Base-by-base conservation (phyloP, 2,329 filamentous ascomycete genomes). In the Hymenoscyphus fraxineus region DNA sequence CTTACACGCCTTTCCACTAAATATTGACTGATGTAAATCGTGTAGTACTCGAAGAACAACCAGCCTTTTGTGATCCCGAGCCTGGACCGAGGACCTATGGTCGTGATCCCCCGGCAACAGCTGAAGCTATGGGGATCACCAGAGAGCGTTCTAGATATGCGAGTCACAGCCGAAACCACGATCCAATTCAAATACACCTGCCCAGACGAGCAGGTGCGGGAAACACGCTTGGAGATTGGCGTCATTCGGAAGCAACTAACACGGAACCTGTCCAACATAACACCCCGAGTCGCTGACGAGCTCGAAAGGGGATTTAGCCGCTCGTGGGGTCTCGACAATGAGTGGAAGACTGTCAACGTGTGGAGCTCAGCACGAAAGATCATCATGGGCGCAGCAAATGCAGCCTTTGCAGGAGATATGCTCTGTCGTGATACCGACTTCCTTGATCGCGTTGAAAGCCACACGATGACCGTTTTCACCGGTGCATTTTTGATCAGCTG, bases 231-330 rank as follows among this genome's bases (percentile, higher is more conserved):
- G 16, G 55, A 63, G 15, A 22, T 63, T 16, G 44, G 38, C 13
- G 61, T 63, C n/a, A 63, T 63, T 19, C 35, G 61, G 7, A 9
- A 63, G 35, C 61, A 63, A 32, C 44, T 63, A n/a, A 63, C 61
- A 10, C 32, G 54, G 32, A 58, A 63, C 38, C 38, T 63, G 31
- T n/a, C 13, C 9, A 38, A 51, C 51, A 39, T 63, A 13, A 51
- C 55, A 35, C 40, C 55, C 4, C 15, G n/a, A 19, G 59, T 51
- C 32, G 35, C 58, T 41, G 31, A 38, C n/a, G 58, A 59, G 39
- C 35, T 59, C 6, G 39, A 44, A 19, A 27, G 19, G 38, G 58
- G 58, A 2, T 59, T 59, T 32, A 31, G 47, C 16, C 35, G 32
- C 16, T 59, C 22, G 19, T 59, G 58, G 58, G 58, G 58, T 27